Evolutionary conservation across 257 asterid genomes (phyloP).

Genomic region (Solanum gandarillasii): DNA sequence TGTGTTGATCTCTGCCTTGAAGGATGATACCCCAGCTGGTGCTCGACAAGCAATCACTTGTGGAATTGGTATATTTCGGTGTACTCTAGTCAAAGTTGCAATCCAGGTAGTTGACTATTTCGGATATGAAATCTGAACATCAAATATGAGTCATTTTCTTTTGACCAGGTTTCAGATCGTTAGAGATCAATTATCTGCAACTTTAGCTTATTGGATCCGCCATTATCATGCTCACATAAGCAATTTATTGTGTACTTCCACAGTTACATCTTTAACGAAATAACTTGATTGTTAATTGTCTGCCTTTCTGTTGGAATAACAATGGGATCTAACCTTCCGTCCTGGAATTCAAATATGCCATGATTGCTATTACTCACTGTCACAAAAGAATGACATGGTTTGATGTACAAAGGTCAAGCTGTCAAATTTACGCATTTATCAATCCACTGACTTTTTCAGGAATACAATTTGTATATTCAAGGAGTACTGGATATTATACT

Average conservation of each 20-base stretch:
- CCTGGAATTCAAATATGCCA: background rate
- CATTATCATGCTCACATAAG: background rate
- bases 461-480: background rate
- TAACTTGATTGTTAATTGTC: background rate
- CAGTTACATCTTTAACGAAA: background rate
- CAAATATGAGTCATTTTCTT: background rate
- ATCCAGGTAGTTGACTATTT: constrained; percentile 46
- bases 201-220: background rate
- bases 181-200: background rate
- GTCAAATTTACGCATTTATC: background rate
- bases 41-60: constrained; percentile 88
- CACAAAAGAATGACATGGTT: background rate
- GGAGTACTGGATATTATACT: background rate
- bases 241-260: background rate
- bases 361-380: background rate
- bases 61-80: constrained; percentile 64
- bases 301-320: background rate
- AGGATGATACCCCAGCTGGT: constrained; percentile 84
- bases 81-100: constrained; percentile 53
- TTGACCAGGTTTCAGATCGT: background rate
- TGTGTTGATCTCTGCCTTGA: constrained; percentile 47
- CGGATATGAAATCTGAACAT: background rate
- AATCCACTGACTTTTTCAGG: background rate
- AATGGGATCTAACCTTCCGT: background rate
- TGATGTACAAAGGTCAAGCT: background rate